Conservation (phyloP, 345 rosid species). For the Aegle marmelos region DNA sequence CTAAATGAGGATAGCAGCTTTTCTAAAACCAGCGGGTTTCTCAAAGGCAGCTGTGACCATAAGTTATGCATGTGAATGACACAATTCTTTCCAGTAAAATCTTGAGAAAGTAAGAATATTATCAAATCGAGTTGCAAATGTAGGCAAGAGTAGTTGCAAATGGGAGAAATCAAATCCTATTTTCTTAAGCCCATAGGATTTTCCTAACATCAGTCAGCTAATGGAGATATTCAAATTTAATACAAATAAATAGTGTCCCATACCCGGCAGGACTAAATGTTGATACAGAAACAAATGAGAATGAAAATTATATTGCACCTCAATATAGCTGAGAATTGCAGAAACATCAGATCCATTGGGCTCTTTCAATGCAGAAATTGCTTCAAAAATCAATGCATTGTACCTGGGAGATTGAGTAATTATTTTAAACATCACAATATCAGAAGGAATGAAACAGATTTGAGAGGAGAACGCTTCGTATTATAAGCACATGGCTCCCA, state of each 20-base stretch:
- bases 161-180: not conserved
- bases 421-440: constrained; percentile 3
- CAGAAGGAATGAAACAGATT: not conserved
- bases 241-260: constrained; percentile 11
- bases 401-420: constrained; percentile 39
- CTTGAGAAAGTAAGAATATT: constrained; percentile 1
- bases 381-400: constrained; percentile 76
- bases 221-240: not conserved
- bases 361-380: constrained; percentile 55
- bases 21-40: not conserved
- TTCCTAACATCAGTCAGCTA: not conserved
- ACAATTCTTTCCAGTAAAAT: not conserved
- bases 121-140: not conserved
- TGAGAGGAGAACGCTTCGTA: not conserved
- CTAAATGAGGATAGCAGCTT: not conserved
- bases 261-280: not conserved
- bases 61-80: not conserved
- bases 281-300: not conserved
- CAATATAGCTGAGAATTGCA: constrained; percentile 61
- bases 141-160: not conserved
- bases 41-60: not conserved
- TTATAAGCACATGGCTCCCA: not conserved
- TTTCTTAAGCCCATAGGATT: not conserved
- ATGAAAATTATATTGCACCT: constrained; percentile 34
- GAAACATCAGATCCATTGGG: constrained; percentile 59